Base-by-base conservation (phyloP, 345 rosid genomes). In the Dimocarpus longan region DNA sequence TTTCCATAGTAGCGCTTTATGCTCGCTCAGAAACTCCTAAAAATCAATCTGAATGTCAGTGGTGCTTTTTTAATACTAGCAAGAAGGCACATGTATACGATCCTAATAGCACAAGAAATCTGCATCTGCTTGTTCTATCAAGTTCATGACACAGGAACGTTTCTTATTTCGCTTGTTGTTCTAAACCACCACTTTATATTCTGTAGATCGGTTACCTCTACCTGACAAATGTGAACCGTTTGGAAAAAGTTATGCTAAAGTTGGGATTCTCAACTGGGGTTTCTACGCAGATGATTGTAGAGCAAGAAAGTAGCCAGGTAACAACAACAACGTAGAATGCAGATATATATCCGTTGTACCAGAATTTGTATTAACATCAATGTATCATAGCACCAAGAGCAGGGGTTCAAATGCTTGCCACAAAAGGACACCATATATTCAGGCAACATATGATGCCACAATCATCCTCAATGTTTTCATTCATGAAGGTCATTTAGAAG, bases 221-320 rank as follows among this genome's bases (percentile, higher is more conserved):
- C 88, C 81, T 95, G 76, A 83, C 95, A 70, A 85, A 92, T 66
- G 87, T 76, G 40, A 87, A 88, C 40, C 92, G 97, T 74, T 77
- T 95, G 82, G 97, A 93, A 78, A 93, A 93, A 79, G 80, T 93
- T 64, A 95, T 95, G 99, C 73, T 56, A 65, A 91, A 86, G 86
- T 80, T 95, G 69, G 99, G 99, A 85, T 93, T 95, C 80, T 86
- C 93, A 10, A 82, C 86, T 21, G 92, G 87, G 54, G 80, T 85
- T 76, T 93, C 96, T 71, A 44, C 84, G 7, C 84, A 87, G 70
- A 68, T 63, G 81, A 82, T 91, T 76, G 40, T 83, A 65, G 83
- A 89, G 81, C 88, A 85, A 81, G 75, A 71, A 28, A 88, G 62
- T 43, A 59, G 85, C 82, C 85, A 88, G 86, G 72, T 68, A 50